Conservation (phyloP, 768 basidiomycete species). For the Pisolithus sp. region DNA sequence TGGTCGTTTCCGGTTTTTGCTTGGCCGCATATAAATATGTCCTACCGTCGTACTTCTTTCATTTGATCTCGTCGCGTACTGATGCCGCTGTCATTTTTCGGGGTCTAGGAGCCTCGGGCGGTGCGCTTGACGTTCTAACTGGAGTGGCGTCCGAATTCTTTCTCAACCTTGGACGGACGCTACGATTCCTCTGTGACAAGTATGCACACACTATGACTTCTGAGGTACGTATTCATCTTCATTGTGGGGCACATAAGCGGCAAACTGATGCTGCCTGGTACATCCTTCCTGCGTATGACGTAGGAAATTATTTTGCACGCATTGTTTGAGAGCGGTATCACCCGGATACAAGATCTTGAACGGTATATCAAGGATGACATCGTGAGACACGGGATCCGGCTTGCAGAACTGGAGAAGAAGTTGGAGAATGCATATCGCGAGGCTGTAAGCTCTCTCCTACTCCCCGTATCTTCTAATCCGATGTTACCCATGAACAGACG, state of each 20-base stretch:
- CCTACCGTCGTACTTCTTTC: no score
- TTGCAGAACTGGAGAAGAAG: slow-evolving; percentile 81
- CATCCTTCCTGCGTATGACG: background rate
- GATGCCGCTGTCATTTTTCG: no score
- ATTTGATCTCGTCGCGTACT: no score
- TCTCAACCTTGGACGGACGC: slow-evolving; percentile 78
- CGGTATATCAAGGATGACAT: slow-evolving; percentile 87
- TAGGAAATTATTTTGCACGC: slow-evolving; percentile 93
- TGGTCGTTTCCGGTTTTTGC: slow-evolving; percentile 3
- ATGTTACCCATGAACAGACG: slow-evolving; percentile 19
- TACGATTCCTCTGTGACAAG: slow-evolving; percentile 77
- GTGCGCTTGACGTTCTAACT: slow-evolving; percentile 70
- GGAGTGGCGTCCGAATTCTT: slow-evolving; percentile 78
- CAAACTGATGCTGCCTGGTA: background rate
- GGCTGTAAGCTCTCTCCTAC: slow-evolving; percentile 43
- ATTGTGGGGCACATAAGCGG: background rate
- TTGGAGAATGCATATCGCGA: slow-evolving; percentile 79
- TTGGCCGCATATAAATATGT: background rate
- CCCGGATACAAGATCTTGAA: slow-evolving; percentile 73
- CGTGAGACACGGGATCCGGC: slow-evolving; percentile 67
- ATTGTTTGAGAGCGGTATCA: slow-evolving; percentile 81
- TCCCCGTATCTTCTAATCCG: background rate
- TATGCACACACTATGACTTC: slow-evolving; percentile 73
- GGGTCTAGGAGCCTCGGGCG: slow-evolving; percentile 59
- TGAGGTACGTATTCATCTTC: slow-evolving; percentile 50